Percentiles rank a stretch among this genome's conserved stretches.
Conservation (phyloP, 2,329 filamentous ascomycete species). For the Cladosporium sp. region DNA sequence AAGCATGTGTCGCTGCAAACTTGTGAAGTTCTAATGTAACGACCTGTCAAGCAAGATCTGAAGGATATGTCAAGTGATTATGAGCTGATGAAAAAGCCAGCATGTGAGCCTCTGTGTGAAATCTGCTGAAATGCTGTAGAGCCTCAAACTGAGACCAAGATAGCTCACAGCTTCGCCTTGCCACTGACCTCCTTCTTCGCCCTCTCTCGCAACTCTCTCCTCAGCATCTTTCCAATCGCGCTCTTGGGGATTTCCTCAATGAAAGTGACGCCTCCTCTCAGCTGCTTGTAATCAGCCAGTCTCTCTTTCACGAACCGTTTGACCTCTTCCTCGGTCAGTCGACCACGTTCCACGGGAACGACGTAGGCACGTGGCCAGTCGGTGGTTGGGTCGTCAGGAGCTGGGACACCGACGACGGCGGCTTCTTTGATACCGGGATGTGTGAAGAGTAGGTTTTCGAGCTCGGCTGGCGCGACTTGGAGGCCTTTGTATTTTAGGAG, state of each 20-base stretch:
- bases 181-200: slow-evolving; percentile 10
- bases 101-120: neutral
- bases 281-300: slow-evolving; percentile 49
- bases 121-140: neutral
- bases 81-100: neutral
- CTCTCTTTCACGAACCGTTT: slow-evolving; percentile 45
- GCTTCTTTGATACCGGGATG: slow-evolving; percentile 47
- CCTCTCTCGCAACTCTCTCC: slow-evolving; percentile 44
- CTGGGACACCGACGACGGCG: slow-evolving; percentile 47
- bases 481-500: slow-evolving; percentile 56
- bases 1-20: neutral
- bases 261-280: slow-evolving; percentile 49
- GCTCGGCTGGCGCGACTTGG: slow-evolving; percentile 50
- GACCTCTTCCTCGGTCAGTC: slow-evolving; percentile 42
- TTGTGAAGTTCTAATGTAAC: neutral
- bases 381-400: slow-evolving; percentile 47
- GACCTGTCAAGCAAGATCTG: neutral
- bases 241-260: slow-evolving; percentile 51
- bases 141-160: neutral
- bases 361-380: slow-evolving; percentile 50
- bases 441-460: slow-evolving; percentile 46
- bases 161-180: slow-evolving; percentile 2
- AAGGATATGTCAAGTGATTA: neutral
- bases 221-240: slow-evolving; percentile 49
- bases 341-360: slow-evolving; percentile 39